phyloP scores from a whole-genome alignment of 768 basidiomycete genomes.

The Fomitopsis serialis region DNA sequence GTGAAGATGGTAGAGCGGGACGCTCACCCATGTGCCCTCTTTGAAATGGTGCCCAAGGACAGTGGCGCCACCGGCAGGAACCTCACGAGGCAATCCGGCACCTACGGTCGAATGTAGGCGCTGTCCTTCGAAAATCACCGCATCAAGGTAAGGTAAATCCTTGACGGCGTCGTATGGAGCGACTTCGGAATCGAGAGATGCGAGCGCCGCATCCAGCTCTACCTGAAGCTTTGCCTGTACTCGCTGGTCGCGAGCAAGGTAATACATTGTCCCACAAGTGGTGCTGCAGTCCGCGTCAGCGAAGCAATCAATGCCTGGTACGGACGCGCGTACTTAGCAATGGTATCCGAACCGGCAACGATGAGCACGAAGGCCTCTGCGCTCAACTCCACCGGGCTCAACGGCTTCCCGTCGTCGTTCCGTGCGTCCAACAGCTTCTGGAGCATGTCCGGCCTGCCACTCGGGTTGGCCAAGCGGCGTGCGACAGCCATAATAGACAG shows the following conservation, averaged over 20 bases:
- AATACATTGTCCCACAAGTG: constrained; percentile 1
- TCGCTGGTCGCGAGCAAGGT: neutral
- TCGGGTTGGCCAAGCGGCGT: constrained; percentile 3
- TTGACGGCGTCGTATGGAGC: constrained; percentile 2
- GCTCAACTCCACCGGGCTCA: constrained; percentile 7
- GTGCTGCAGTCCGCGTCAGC: too few species aligned
- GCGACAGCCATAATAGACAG: constrained; percentile 8
- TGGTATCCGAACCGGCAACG: constrained; percentile 15
- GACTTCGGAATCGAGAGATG: neutral
- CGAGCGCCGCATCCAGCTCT: constrained; percentile 9
- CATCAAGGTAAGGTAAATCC: constrained; percentile 18
- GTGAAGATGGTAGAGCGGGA: constrained; percentile 23
- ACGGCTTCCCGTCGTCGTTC: constrained; percentile 10
- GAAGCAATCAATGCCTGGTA: neutral
- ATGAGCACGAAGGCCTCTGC: constrained; percentile 8
- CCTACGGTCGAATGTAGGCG: constrained; percentile 26
- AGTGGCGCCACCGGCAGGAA: constrained; percentile 19
- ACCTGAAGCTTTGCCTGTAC: constrained; percentile 6
- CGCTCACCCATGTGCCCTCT: constrained; percentile 20
- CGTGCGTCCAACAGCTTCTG: constrained; percentile 7
- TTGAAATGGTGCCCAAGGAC: constrained; percentile 17
- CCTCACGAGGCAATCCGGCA: constrained; percentile 23
- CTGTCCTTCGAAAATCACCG: constrained; percentile 26
- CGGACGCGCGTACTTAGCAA: constrained; percentile 7
- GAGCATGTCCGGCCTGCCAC: constrained; percentile 6